These are phyloP conservation scores for Salisapilia sapeloensis DNA, from an alignment of 352 stramenopile genomes.

Conservation along the genomic window DNA sequence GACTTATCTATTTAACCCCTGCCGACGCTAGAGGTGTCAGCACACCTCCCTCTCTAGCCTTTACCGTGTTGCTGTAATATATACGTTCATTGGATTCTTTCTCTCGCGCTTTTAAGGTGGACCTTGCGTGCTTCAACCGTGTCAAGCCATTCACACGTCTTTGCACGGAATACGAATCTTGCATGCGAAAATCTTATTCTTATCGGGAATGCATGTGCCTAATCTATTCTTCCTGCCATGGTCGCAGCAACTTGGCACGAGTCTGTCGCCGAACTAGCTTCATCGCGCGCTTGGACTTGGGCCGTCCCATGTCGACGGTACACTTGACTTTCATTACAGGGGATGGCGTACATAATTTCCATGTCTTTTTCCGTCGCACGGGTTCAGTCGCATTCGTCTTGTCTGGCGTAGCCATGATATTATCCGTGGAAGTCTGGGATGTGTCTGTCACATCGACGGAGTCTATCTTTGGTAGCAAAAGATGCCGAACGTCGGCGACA, in stretches of 20 bases:
- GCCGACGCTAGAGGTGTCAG: background rate
- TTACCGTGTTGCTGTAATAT: background rate
- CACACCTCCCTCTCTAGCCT: background rate
- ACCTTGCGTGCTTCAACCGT: too few species aligned
- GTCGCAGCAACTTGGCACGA: too few species aligned
- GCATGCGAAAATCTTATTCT: too few species aligned
- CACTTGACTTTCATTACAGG: slow-evolving; percentile 64
- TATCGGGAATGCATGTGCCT: too few species aligned
- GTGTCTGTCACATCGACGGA: too few species aligned
- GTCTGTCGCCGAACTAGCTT: slow-evolving; percentile 19
- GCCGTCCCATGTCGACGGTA: slow-evolving; percentile 59
- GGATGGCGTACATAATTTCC: slow-evolving; percentile 61
- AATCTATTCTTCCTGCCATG: too few species aligned
- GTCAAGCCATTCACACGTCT: too few species aligned
- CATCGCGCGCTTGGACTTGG: slow-evolving; percentile 41
- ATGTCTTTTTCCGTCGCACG: slow-evolving; percentile 12
- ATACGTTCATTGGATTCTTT: background rate
- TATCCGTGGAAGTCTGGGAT: slow-evolving; percentile 1
- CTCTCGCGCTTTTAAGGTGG: background rate
- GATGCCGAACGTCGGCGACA: too few species aligned
- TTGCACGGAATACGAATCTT: too few species aligned
- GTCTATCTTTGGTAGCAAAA: too few species aligned
- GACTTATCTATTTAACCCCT: background rate
- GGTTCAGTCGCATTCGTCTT: slow-evolving; percentile 5
- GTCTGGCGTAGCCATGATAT: slow-evolving; percentile 12